Evolutionary conservation across 1,284 basidiomycete genomes (phyloP), one percentile per base, ranked within the genome.

Genomic region (Afroboletus lepidellus): DNA sequence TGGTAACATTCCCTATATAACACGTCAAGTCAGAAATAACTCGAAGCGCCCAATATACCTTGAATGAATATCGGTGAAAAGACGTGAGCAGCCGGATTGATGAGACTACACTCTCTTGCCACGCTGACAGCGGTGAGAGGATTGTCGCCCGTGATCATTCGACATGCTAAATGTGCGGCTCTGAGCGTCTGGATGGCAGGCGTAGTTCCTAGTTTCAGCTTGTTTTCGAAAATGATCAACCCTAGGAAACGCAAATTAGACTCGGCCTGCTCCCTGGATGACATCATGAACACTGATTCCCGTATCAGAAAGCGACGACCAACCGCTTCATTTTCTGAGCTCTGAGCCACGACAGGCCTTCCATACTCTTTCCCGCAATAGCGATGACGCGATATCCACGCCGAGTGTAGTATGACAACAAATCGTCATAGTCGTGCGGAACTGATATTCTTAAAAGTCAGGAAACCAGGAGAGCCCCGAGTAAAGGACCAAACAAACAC

Each of bases 91-190:
- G 91, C 90, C 56, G 90, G 90, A 45, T 86, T 91, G 57, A 99
- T 85, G 57, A 99, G 78, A 44, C 85, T 85, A 63, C 96, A 99
- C 72, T 99, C 97, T 55, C 96, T 80, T 12, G 94, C 97, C 29
- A 99, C 97, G 61, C 92, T 95, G 62, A 98, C 92, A 3, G 97
- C 97, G 1, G 97, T 99, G 38, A 97, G 78, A 29, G 95, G 87
- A 62, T 99, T 99, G 69, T 99, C 97, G 9, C 97, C 97, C 0
- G 97, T 99, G 51, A 98, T 96, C 97, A 99, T 99, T 58, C 95
- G 82, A 63, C 93, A 96, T 9, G 92, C 90, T 37, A 99, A 79
- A 73, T 98, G 93, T 0, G 97, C 97, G 11, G 83, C 78, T 51
- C 92, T 86, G 16, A 99, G 79, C 1, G 87, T 88, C 57, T 92